Conservation (phyloP, 176 grass and related monocot genomes). For the Alopecurus myosuroides region DNA sequence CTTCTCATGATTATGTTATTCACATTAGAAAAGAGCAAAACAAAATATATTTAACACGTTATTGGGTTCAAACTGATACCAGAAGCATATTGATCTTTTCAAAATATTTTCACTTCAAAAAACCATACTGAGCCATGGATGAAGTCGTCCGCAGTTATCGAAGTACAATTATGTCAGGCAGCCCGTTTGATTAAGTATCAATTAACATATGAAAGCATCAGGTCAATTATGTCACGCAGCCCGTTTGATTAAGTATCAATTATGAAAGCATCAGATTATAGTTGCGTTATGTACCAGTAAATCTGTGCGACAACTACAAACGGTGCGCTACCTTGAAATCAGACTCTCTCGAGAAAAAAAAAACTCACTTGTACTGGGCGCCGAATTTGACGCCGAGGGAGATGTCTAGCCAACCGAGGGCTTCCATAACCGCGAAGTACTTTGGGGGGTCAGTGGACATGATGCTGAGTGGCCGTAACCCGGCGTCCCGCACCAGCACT, state of each 20-base stretch:
- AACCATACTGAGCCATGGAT: background rate
- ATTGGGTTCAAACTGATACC: background rate
- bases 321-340: too few species aligned
- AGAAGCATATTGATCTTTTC: background rate
- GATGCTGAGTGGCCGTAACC: constrained; percentile 65
- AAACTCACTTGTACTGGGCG: constrained; percentile 75
- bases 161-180: background rate
- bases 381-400: constrained; percentile 84
- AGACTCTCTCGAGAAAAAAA: too few species aligned
- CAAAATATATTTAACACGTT: too few species aligned
- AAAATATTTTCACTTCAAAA: background rate
- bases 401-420: constrained; percentile 71
- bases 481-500: constrained; percentile 75
- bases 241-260: too few species aligned
- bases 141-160: background rate
- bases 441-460: constrained; percentile 39
- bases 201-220: background rate
- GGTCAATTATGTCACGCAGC: too few species aligned
- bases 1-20: background rate
- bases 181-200: background rate
- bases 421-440: constrained; percentile 86
- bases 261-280: background rate
- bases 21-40: background rate
- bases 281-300: background rate
- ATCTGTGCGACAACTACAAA: background rate